phyloP scores from a whole-genome alignment of 106 monocot species.

The Hemerocallis citrina region DNA sequence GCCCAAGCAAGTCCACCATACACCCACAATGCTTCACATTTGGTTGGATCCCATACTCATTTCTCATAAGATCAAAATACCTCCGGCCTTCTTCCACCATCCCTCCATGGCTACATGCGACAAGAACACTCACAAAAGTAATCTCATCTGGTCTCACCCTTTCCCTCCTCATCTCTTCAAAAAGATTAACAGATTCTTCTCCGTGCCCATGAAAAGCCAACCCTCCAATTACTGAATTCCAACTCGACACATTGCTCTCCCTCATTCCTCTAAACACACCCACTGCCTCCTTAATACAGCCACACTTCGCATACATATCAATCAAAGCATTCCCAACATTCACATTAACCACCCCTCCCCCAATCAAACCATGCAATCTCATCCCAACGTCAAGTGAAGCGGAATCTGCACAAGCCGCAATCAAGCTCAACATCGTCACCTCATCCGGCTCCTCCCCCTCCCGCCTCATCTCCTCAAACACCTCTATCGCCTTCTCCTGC shows the following conservation, averaged over 20 bases:
- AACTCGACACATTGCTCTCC: constrained; percentile 42
- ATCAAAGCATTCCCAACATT: constrained; percentile 46
- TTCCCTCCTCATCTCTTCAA: constrained; percentile 33
- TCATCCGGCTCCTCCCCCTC: constrained; percentile 28
- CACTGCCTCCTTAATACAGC: constrained; percentile 32
- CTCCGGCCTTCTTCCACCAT: constrained; percentile 41
- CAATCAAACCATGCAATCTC: constrained; percentile 20
- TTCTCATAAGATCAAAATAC: constrained; percentile 41
- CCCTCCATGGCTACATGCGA: constrained; percentile 58
- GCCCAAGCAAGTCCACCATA: constrained; percentile 65
- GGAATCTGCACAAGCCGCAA: constrained; percentile 42
- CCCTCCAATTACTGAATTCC: constrained; percentile 50
- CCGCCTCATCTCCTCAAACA: constrained; percentile 41
- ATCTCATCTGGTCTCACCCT: constrained; percentile 45
- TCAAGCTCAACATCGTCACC: constrained; percentile 40
- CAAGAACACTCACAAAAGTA: constrained; percentile 47
- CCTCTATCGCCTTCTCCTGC: constrained; percentile 22
- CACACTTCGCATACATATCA: constrained; percentile 92
- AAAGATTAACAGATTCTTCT: constrained; percentile 23
- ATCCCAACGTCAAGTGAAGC: constrained; percentile 29
- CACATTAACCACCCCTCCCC: neutral
- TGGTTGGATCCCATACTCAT: constrained; percentile 33
- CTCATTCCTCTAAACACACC: constrained; percentile 40
- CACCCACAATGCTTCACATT: constrained; percentile 68
- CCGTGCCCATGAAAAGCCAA: constrained; percentile 42